phyloP scores from a whole-genome alignment of 2,329 filamentous ascomycete genomes.

The Alternaria brassicicola region DNA sequence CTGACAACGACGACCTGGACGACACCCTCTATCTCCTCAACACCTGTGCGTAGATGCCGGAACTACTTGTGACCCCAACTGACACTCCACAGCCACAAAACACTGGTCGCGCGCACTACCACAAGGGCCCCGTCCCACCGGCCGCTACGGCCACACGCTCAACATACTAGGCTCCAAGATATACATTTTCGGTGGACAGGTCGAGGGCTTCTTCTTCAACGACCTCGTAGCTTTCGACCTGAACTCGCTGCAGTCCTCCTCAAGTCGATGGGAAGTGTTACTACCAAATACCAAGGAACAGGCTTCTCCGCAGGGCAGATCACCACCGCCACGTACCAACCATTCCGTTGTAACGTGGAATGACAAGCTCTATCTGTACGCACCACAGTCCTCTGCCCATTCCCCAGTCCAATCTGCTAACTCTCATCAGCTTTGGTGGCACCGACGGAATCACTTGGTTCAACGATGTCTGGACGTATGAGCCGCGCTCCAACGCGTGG shows the following conservation, averaged over 20 bases:
- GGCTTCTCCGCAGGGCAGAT: slow-evolving; percentile 35
- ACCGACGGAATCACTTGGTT: slow-evolving; percentile 98
- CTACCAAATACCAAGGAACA: slow-evolving; percentile 73
- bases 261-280: slow-evolving; percentile 94
- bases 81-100: slow-evolving; percentile 73
- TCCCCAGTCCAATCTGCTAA: slow-evolving; percentile 12
- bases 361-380: slow-evolving; percentile 83
- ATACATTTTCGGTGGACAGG: slow-evolving; percentile 96
- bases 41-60: slow-evolving; percentile 73
- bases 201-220: slow-evolving; percentile 98
- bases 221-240: slow-evolving; percentile 94
- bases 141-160: slow-evolving; percentile 92
- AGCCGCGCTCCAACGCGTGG: slow-evolving; percentile 83
- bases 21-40: slow-evolving; percentile 96
- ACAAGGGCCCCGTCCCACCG: slow-evolving; percentile 81
- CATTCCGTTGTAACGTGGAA: slow-evolving; percentile 91
- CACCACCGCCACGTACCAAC: slow-evolving; percentile 88
- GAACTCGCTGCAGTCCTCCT: slow-evolving; percentile 88
- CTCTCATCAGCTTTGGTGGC: slow-evolving; percentile 77
- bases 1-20: slow-evolving; percentile 87
- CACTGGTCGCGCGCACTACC: slow-evolving; percentile 97
- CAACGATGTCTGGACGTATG: slow-evolving; percentile 98
- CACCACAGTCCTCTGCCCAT: slow-evolving; percentile 58
- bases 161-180: slow-evolving; percentile 98
- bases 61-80: slow-evolving; percentile 17